Base-by-base conservation (phyloP, 2,329 filamentous ascomycete genomes). In the Zasmidium cellare region DNA sequence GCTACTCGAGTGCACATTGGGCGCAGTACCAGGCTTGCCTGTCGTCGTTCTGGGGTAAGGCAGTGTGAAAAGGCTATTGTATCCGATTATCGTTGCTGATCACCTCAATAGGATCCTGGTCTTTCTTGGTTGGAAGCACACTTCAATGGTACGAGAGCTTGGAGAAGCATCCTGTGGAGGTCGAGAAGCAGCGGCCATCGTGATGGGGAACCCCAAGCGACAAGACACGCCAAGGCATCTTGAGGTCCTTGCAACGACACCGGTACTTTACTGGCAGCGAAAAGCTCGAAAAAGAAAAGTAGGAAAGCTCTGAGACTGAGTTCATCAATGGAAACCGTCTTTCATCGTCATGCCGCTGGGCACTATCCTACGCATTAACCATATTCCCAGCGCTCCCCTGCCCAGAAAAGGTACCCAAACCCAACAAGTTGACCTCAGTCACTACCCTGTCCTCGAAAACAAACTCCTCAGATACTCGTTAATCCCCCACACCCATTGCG, bases 71-170 rank as follows among this genome's bases (percentile, higher is more conserved):
- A 18, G 22, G n/a, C 46, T n/a, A 6, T 6, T 48, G 16, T n/a
- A 6, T 45, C 16, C 16, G 6, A 5, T 6, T 6, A 14, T n/a
- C 16, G 41, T 45, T 45, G 41, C 41, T 45, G 41, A 45, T 45
- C 19, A 28, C 5, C 11, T 11, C 11, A 11, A 28, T 50, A 50
- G 47, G 65, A 1, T 66, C 63, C 3, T 69, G 65, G 59, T 65
- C 68, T 11, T 71, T 71, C 56, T 56, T 71, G 54, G 62, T 70
- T n/a, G 69, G 65, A 1, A 67, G 63, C 44, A 35, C 57, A 7
- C 51, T 70, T 1, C 69, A 71, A 46, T 64, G 60, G 64, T 71
- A 69, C 49, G 69, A 71, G 56, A 64, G 60, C 55, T 14, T 52
- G 49, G 49, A 51, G 49, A 51, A 51, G 19, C 25, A 38, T 51